Conservation (phyloP, 1,139 yeast species). For the Candida neerlandica region DNA sequence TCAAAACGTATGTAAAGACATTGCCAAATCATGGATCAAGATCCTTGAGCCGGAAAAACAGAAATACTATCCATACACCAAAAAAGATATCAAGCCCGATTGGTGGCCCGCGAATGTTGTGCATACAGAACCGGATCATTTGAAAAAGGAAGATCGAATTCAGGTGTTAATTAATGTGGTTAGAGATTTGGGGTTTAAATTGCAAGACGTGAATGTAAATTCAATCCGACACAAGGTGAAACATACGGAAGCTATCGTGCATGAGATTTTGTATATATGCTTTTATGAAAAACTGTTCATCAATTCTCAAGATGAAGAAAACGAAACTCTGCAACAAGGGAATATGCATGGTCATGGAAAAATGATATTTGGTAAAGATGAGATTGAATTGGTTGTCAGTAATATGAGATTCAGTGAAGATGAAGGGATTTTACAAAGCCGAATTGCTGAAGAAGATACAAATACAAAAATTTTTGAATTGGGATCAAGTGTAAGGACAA, state of each 20-base stretch:
- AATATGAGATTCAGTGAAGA: conserved; percentile 14
- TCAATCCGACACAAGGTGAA: conserved; percentile 16
- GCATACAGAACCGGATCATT: conserved; percentile 76
- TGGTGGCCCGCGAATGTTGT: conserved; percentile 73
- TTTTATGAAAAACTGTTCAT: conserved; percentile 30
- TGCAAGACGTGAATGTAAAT: conserved; percentile 25
- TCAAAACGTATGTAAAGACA: conserved; percentile 59
- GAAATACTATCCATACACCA: conserved; percentile 60
- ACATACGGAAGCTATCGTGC: conserved; percentile 18
- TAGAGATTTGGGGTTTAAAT: conserved; percentile 25
- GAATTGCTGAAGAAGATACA: conserved; percentile 15
- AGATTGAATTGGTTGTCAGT: conserved; percentile 19
- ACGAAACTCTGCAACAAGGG: too few relatives aligned
- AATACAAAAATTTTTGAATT: conserved; percentile 17
- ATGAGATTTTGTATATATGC: conserved; percentile 33
- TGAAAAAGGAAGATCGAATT: conserved; percentile 56
- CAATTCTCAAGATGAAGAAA: not conserved
- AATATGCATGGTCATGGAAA: conserved; percentile 9
- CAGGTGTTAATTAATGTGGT: conserved; percentile 48
- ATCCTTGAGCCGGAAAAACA: conserved; percentile 69
- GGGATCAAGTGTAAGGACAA: conserved; percentile 1
- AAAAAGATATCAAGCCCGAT: conserved; percentile 37
- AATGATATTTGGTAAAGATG: conserved; percentile 9
- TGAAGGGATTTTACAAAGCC: conserved; percentile 22
- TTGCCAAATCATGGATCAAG: conserved; percentile 72